Evolutionary conservation across 2,329 filamentous ascomycete species (phyloP), one percentile per base, ranked within the genome.

Genomic region (Colletotrichum endophyticum): DNA sequence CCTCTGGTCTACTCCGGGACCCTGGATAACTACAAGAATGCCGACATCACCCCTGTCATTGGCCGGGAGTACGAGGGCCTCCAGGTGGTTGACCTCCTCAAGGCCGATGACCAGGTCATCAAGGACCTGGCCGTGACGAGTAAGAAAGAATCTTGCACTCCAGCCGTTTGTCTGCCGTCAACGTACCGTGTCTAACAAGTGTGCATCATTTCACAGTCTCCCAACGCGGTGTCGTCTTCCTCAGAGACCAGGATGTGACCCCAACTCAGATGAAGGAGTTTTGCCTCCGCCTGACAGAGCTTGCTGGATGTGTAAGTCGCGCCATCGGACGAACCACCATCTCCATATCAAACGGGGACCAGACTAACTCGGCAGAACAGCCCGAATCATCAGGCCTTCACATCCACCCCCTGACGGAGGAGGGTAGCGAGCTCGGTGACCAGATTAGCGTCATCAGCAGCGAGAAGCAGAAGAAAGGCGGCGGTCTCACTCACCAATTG

Each of bases 391-490:
- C 89, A 2, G 84, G 84, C 4, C 84, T 92, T 28, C 90, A 92
- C 73, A 86, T 91, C 9, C 90, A 92, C 78, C 90, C 90, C 8
- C 79, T 91, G 30, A 88, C 87, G 0, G 88, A 91, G 76, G 87
- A 89, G 77, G 86, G 86, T 25, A 88, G 87, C 73, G 88, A 91
- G 78, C 84, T 89, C 1, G 88, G 89, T 44, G 89, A 91, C 79
- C 87, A 92, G 80, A 88, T 92, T 78, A 89, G 86, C 71, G 88
- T 91, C 70, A 91, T 92, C 81, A 90, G 87, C 72, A 88, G 88
- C 67, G 87, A 89, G 81, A 88, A 89, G 85, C 86, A 90, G 80
- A 88, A 89, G 84, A 90, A 90, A 81, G 87, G 88, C 32, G 87
- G 88, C 79, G 88, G 88, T 78, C 80, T 90, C 74, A 89, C 88